These are phyloP conservation scores for Phytopythium boreale DNA, from an alignment of 352 stramenopile genomes.

Conservation along the genomic window DNA sequence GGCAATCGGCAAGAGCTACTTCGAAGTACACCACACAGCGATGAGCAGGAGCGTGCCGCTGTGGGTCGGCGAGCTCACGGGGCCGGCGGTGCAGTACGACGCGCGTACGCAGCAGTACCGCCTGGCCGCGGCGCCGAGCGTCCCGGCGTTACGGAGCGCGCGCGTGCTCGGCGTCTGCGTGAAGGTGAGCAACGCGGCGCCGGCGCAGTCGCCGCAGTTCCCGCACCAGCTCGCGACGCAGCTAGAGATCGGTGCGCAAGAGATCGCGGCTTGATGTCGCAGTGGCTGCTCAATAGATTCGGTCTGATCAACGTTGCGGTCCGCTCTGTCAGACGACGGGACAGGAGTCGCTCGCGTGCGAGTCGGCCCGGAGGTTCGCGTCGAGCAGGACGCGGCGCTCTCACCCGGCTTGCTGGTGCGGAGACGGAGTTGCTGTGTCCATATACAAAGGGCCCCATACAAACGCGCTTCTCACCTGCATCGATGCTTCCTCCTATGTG, in stretches of 20 bases:
- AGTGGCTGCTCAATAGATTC: background rate
- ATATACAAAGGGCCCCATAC: too few relatives aligned
- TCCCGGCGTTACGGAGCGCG: slow-evolving; percentile 19
- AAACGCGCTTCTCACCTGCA: background rate
- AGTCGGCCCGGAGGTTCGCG: slow-evolving; percentile 8
- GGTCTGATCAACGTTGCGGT: background rate
- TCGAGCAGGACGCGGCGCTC: slow-evolving; percentile 13
- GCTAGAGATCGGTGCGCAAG: slow-evolving; percentile 27
- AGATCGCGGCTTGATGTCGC: background rate
- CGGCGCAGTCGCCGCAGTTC: slow-evolving; percentile 1
- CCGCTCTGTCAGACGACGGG: slow-evolving; percentile 29
- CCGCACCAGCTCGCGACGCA: slow-evolving; percentile 1
- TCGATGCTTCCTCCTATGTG: background rate
- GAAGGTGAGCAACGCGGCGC: slow-evolving; percentile 1
- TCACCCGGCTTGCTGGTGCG: slow-evolving; percentile 28
- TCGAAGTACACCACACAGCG: background rate
- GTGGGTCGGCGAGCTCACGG: slow-evolving; percentile 27
- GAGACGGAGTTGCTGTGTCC: background rate
- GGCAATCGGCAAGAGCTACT: too few relatives aligned
- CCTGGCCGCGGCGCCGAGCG: slow-evolving; percentile 1
- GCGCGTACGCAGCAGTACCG: slow-evolving; percentile 15
- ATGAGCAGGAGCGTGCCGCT: slow-evolving; percentile 17
- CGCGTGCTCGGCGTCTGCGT: slow-evolving; percentile 34
- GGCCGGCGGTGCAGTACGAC: slow-evolving; percentile 17
- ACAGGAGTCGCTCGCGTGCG: slow-evolving; percentile 29